These are phyloP conservation scores for Cymodocea nodosa DNA, from an alignment of 116 monocot species.

Conservation along the genomic window DNA sequence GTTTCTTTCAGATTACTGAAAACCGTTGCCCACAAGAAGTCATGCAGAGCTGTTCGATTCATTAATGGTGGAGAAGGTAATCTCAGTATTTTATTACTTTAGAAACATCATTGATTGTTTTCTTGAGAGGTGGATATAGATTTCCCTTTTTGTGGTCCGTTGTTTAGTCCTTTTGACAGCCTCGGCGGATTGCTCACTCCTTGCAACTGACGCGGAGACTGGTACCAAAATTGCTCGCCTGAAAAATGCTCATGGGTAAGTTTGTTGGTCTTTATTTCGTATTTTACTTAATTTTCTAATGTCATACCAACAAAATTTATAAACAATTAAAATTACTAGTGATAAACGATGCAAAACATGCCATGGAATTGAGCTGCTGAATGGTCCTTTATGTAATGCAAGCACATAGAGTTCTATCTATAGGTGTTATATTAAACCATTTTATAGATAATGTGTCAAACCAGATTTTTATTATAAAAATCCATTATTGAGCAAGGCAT, in stretches of 20 bases:
- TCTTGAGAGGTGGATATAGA: background rate
- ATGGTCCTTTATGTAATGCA: too few relatives aligned
- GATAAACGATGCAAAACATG: too few relatives aligned
- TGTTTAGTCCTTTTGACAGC: conserved; percentile 59
- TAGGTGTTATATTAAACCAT: too few relatives aligned
- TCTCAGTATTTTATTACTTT: background rate
- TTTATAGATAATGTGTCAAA: too few relatives aligned
- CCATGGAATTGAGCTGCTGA: too few relatives aligned
- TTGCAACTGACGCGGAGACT: conserved; percentile 73
- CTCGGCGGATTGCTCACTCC: conserved; percentile 76
- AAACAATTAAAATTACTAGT: too few relatives aligned
- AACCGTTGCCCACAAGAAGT: conserved; percentile 44
- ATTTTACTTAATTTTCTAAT: too few relatives aligned
- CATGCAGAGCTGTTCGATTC: conserved; percentile 57
- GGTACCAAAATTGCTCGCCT: conserved; percentile 55
- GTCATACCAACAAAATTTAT: too few relatives aligned
- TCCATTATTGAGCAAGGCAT: too few relatives aligned
- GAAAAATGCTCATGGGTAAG: conserved; percentile 70
- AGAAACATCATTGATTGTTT: background rate
- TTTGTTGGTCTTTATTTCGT: background rate
- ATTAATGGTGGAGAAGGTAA: conserved; percentile 50
- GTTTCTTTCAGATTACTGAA: conserved; percentile 26
- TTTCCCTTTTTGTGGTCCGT: background rate
- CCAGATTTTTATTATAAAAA: too few relatives aligned
- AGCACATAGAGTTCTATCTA: background rate